phyloP scores from a whole-genome alignment of 345 rosid species.

The Eucalyptus pauciflora region DNA sequence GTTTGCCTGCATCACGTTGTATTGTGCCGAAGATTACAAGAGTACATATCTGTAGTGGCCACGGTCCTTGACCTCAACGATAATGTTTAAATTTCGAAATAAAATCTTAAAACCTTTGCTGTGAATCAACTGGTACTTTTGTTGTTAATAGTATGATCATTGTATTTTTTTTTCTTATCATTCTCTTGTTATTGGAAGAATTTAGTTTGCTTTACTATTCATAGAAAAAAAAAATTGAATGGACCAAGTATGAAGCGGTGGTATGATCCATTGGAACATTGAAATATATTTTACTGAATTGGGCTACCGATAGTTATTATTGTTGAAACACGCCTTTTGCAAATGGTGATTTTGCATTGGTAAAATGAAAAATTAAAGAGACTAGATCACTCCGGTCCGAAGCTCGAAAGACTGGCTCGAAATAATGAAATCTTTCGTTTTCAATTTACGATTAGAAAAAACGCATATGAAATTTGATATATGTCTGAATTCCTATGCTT shows the following conservation, averaged over 20 bases:
- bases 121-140: neutral
- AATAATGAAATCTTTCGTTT: neutral
- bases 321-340: neutral
- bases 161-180: no score
- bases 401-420: neutral
- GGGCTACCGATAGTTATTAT: neutral
- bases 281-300: neutral
- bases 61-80: neutral
- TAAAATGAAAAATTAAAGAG: neutral
- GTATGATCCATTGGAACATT: neutral
- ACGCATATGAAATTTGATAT: neutral
- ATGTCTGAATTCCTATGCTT: neutral
- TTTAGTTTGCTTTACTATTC: no score
- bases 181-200: no score
- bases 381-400: neutral
- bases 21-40: neutral
- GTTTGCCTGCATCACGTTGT: neutral
- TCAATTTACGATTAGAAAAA: neutral
- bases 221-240: neutral
- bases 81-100: neutral
- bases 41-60: neutral
- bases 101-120: neutral
- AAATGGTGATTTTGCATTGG: neutral
- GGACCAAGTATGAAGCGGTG: neutral
- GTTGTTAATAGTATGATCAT: no score